Base-by-base conservation (phyloP, 352 stramenopile species). In the Phytophthora rubi region DNA sequence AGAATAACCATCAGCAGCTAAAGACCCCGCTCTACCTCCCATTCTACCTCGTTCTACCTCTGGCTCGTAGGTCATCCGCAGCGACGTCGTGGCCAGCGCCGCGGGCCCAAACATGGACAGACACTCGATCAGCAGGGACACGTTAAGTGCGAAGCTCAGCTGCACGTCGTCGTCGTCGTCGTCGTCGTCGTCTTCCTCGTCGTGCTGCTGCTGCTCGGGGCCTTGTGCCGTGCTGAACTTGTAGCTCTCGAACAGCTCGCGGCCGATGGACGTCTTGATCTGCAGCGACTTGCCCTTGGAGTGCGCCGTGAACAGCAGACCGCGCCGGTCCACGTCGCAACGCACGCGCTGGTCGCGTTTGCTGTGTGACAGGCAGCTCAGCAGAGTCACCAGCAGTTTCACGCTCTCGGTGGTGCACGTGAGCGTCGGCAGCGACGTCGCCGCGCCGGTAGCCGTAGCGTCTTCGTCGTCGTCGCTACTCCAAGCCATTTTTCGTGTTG, bases 231-330 rank as follows among this genome's bases (percentile, higher is more conserved):
- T 18, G 2, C 69, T 57, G 9, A 94, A 83, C 52, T 77, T 56
- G 76, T 83, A 96, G 33, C 73, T 76, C 51, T 94, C 86, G 59
- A 96, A 96, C 6, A 96, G 65, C 63, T 94, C 85, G n/a, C 68
- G 73, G 9, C 80, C 75, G 8, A 94, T 80, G 9, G 85, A 92
- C 28, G 89, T 93, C 79, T 94, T 96, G 72, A 96, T 82, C 82
- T 96, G 89, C 28, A 96, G 77, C 63, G 86, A 93, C 63, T 96
- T 96, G 53, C 89, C 86, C 53, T 88, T 90, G n/a, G 88, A 94
- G 55, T 94, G 84, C 28, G 79, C 69, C 4, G 87, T 94, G 67
- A 96, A 93, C 3, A 94, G 72, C 68, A 92, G 56, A 35, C 89
- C 86, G 6, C 70, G 68, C 8, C 37, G 26, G 56, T 96, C 89